Conservation (phyloP, 805 yeast genomes). For the Yarrowia sp. region DNA sequence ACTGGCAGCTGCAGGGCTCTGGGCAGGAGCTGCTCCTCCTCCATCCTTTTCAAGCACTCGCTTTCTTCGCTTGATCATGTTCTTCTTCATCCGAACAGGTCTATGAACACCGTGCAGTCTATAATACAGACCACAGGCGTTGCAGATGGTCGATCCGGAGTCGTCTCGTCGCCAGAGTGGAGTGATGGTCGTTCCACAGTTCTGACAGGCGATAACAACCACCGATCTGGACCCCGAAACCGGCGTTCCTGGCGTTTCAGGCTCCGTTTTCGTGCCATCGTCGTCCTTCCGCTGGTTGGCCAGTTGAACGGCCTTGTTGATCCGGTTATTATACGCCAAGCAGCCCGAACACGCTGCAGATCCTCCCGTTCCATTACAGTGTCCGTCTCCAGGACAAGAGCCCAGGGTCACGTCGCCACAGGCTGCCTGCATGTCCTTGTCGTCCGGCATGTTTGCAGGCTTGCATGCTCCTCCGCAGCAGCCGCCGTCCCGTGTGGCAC, state of each 20-base stretch:
- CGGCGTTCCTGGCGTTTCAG: conserved; percentile 22
- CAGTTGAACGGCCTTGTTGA: conserved; percentile 43
- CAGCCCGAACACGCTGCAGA: conserved; percentile 79
- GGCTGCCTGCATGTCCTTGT: conserved; percentile 34
- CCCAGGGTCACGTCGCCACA: conserved; percentile 37
- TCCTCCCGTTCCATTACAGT: conserved; percentile 90
- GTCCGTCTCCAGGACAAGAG: conserved; percentile 74
- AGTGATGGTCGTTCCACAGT: conserved; percentile 84
- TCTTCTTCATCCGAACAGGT: conserved; percentile 76
- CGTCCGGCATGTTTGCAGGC: conserved; percentile 35
- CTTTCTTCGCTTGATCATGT: conserved; percentile 76
- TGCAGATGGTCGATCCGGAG: conserved; percentile 81
- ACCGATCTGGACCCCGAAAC: conserved; percentile 47
- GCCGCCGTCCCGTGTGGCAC: conserved; percentile 23
- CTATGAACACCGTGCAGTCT: conserved; percentile 77
- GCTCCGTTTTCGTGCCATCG: conserved; percentile 27
- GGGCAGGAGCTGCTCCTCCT: conserved; percentile 40
- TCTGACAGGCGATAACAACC: conserved; percentile 77
- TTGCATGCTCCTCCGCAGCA: conserved; percentile 32
- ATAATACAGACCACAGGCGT: conserved; percentile 83
- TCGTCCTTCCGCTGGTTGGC: conserved; percentile 40
- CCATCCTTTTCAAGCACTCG: conserved; percentile 51
- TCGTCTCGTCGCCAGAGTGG: conserved; percentile 89
- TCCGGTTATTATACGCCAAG: conserved; percentile 79
- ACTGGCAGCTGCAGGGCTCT: conserved; percentile 14